Conservation (phyloP, 192 early-diverging fungal genomes). For the Obelidium mucronatum region DNA sequence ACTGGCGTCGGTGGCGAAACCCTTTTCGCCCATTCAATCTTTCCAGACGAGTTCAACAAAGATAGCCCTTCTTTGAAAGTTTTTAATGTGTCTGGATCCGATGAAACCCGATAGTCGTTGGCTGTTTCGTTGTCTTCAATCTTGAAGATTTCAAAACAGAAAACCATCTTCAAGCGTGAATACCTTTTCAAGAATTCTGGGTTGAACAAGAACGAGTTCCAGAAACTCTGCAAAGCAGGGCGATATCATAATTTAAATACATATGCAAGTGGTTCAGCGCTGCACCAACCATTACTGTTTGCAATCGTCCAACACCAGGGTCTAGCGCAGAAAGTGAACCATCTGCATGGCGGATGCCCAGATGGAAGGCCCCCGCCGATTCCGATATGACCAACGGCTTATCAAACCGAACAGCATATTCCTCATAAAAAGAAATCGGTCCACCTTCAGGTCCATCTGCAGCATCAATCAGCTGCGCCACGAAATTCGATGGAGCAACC, state of each 20-base stretch:
- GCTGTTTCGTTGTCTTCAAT: too few relatives aligned
- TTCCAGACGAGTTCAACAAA: too few relatives aligned
- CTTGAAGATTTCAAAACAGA: constrained; percentile 24
- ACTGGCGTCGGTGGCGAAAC: too few relatives aligned
- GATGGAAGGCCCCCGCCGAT: neutral
- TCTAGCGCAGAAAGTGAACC: neutral
- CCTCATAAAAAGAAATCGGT: neutral
- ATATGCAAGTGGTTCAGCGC: neutral
- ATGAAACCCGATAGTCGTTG: too few relatives aligned
- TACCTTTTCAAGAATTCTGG: neutral
- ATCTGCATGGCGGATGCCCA: neutral
- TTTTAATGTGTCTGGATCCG: too few relatives aligned
- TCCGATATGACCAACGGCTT: neutral
- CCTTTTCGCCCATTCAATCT: too few relatives aligned
- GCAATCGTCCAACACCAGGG: neutral
- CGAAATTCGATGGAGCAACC: neutral
- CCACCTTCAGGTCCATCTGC: constrained; percentile 6
- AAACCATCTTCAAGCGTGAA: constrained; percentile 7
- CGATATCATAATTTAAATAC: too few relatives aligned
- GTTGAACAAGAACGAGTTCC: constrained; percentile 6
- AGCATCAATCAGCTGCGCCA: constrained; percentile 22
- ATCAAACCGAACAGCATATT: neutral
- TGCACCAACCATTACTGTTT: neutral
- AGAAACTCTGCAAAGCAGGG: constrained; percentile 14
- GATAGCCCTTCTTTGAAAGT: too few relatives aligned